Evolutionary conservation across 2,329 filamentous ascomycete species (phyloP).

Genomic region (Rhynchosporium graminicola): DNA sequence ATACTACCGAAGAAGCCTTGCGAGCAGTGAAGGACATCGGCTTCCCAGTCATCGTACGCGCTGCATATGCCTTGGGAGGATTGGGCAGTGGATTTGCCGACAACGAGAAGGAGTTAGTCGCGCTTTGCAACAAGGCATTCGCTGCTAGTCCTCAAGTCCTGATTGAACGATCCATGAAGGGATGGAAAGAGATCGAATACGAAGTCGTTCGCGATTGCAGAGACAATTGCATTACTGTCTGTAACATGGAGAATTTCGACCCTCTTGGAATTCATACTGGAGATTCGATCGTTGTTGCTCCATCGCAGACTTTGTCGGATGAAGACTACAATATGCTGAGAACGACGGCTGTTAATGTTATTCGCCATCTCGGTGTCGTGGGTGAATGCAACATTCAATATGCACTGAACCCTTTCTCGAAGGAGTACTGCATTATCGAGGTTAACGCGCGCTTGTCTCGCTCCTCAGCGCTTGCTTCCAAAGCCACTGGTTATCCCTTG

Average conservation of each 20-base stretch:
- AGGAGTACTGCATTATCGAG: slow-evolving; percentile 98
- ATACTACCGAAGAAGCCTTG: slow-evolving; percentile 83
- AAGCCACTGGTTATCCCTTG: slow-evolving; percentile 93
- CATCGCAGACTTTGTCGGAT: slow-evolving; percentile 93
- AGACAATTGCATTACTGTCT: slow-evolving; percentile 99
- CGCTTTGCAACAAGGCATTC: slow-evolving; percentile 92
- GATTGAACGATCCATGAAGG: slow-evolving; percentile 98
- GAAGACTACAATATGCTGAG: slow-evolving; percentile 99
- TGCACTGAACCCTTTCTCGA: slow-evolving; percentile 90
- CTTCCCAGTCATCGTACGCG: slow-evolving; percentile 95
- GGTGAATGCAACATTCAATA: slow-evolving; percentile 99
- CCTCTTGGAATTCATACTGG: slow-evolving; percentile 97
- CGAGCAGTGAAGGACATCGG: slow-evolving; percentile 87
- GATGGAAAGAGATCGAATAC: slow-evolving; percentile 99
- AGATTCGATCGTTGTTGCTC: slow-evolving; percentile 96
- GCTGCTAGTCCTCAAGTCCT: slow-evolving; percentile 94
- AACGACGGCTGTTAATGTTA: slow-evolving; percentile 95
- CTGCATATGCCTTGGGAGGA: slow-evolving; percentile 92
- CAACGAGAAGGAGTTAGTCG: slow-evolving; percentile 76
- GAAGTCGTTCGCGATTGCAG: slow-evolving; percentile 94
- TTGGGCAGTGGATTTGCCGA: slow-evolving; percentile 95
- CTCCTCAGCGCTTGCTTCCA: slow-evolving; percentile 93
- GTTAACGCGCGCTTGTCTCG: slow-evolving; percentile 95
- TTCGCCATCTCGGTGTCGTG: slow-evolving; percentile 93
- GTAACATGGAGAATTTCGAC: slow-evolving; percentile 99